A percentile compares a stretch with the other conserved stretches of the same genome.
Conservation (phyloP, 2,329 filamentous ascomycete species). For the Exophiala calicioides region DNA sequence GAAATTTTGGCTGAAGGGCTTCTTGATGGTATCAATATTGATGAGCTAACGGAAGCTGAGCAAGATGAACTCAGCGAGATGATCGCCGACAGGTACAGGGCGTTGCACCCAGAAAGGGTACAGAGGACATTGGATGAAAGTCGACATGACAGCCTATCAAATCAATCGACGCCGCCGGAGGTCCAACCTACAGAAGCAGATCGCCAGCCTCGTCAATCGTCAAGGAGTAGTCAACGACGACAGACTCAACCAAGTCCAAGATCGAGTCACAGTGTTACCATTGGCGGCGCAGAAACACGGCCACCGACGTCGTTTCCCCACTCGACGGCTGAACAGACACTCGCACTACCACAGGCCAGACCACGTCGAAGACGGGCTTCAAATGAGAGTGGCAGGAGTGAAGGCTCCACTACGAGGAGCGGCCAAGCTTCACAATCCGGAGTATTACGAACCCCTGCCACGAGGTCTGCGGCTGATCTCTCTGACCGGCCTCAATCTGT, state of each 20-base stretch:
- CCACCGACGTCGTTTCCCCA: constrained; percentile 20
- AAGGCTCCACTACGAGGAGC: constrained; percentile 32
- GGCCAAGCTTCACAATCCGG: constrained; percentile 41
- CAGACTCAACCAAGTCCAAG: constrained; percentile 24
- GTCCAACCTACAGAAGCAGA: constrained; percentile 43
- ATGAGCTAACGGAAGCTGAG: constrained; percentile 78
- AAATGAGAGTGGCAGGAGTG: constrained; percentile 32
- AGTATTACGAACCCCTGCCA: constrained; percentile 38
- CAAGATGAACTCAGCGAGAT: constrained; percentile 89
- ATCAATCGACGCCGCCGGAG: constrained; percentile 37
- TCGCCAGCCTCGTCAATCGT: constrained; percentile 36
- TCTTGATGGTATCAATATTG: constrained; percentile 82
- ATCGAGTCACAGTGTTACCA: constrained; percentile 18
- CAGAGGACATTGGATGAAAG: constrained; percentile 51
- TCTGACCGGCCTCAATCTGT: constrained; percentile 35
- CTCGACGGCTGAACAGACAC: constrained; percentile 13
- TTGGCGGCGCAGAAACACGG: constrained; percentile 8
- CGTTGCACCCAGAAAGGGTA: constrained; percentile 61
- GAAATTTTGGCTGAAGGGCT: constrained; percentile 88
- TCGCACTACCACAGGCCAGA: constrained; percentile 15
- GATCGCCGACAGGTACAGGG: constrained; percentile 84
- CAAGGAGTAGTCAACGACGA: constrained; percentile 22
- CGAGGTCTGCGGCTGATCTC: constrained; percentile 68
- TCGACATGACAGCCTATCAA: constrained; percentile 1
- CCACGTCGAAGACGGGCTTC: constrained; percentile 31